Percentiles rank a stretch among this genome's conserved stretches.
Conservation (phyloP, 2,329 filamentous ascomycete genomes). For the Hypoxylon sp. region DNA sequence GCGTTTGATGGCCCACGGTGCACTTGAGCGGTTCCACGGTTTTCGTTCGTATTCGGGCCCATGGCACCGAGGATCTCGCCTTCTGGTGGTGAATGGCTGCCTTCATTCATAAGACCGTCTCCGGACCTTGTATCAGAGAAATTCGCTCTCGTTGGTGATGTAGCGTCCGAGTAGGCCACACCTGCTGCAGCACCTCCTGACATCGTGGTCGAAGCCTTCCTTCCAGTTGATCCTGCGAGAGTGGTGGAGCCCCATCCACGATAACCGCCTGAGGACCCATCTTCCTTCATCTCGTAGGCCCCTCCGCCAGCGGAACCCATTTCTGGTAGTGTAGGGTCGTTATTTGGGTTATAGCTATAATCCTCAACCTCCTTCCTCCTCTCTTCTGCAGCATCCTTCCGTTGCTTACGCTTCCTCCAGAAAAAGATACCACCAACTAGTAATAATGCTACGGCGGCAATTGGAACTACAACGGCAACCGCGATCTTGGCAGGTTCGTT, state of each 20-base stretch:
- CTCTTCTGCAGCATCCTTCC: conserved; percentile 87
- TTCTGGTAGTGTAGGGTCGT: conserved; percentile 81
- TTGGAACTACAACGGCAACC: conserved; percentile 93
- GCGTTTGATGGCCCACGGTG: conserved; percentile 94
- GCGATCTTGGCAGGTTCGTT: conserved; percentile 81
- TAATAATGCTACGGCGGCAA: conserved; percentile 86
- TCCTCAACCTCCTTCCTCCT: conserved; percentile 97
- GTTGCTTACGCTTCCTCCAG: conserved; percentile 90
- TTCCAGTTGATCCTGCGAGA: conserved; percentile 74
- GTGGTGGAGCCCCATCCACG: conserved; percentile 93
- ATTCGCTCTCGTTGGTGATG: conserved; percentile 76
- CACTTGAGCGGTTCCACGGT: conserved; percentile 76
- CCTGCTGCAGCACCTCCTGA: conserved; percentile 78
- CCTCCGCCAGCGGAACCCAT: conserved; percentile 64
- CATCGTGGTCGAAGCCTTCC: conserved; percentile 90
- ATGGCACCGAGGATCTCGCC: conserved; percentile 88
- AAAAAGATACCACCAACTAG: conserved; percentile 83
- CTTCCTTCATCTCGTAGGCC: conserved; percentile 83
- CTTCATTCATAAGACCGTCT: conserved; percentile 73
- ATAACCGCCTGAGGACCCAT: conserved; percentile 79
- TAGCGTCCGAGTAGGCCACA: conserved; percentile 79
- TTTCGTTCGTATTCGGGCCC: conserved; percentile 77
- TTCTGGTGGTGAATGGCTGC: conserved; percentile 70
- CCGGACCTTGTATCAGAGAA: conserved; percentile 78
- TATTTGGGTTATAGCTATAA: conserved; percentile 98